Evolutionary conservation across 176 grass and related monocot genomes (phyloP).

Genomic region (Aegilops umbellulata): DNA sequence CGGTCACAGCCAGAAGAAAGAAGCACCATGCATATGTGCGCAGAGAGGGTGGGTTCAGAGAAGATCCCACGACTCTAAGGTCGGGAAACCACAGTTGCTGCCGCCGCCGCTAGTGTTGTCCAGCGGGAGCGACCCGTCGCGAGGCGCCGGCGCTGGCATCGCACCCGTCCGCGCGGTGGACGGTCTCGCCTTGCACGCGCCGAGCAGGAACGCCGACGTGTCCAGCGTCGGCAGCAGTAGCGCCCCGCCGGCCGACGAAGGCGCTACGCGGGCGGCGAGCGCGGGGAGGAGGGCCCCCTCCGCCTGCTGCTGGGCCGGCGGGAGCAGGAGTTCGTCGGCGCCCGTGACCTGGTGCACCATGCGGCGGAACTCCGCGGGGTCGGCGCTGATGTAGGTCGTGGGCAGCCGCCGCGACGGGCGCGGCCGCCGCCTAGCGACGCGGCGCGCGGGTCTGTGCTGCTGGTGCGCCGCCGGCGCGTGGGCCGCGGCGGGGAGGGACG

Average conservation of each 20-base stretch:
- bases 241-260: background rate
- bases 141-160: background rate
- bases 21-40: background rate
- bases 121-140: background rate
- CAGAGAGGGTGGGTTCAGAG: background rate
- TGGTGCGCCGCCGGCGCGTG: background rate
- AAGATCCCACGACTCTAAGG: conserved; percentile 43
- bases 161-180: background rate
- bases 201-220: conserved; percentile 38
- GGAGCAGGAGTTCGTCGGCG: background rate
- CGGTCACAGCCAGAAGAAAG: background rate
- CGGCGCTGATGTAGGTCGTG: conserved; percentile 44
- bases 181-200: background rate
- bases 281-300: background rate
- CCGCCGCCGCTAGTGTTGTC: background rate
- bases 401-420: conserved; percentile 39
- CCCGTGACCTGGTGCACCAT: conserved; percentile 54
- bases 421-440: conserved; percentile 30
- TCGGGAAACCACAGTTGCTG: conserved; percentile 21
- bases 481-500: background rate
- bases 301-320: background rate
- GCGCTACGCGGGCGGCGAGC: background rate
- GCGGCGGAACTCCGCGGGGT: conserved; percentile 42
- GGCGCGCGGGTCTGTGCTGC: background rate
- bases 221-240: conserved; percentile 40